Base-by-base conservation (phyloP, 2,329 filamentous ascomycete species). In the Bisporella sp. region DNA sequence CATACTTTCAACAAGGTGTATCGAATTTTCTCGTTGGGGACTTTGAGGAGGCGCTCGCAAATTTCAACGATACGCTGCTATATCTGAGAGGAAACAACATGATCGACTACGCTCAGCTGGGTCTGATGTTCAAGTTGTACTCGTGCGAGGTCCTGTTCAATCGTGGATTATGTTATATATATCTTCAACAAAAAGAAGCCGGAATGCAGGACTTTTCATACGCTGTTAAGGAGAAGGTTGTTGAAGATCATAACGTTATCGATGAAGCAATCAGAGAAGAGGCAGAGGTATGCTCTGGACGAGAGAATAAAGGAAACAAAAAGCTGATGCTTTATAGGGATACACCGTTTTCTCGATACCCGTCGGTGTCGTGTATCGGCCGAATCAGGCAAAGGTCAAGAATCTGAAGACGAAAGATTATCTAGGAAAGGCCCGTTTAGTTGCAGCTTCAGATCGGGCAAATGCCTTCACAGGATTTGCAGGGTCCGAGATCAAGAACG, bases 331-430 rank as follows among this genome's bases (percentile, higher is more conserved):
- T 5, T 35, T 32, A 8, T 43, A 95, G 87, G 93, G 92, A 44
- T 99, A 99, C 66, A 97, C 93, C 0, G 93, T 99, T 41, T 99
- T 99, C 71, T 97, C 91, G 0, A 97, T 97, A 48, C 93, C 93
- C 0, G 91, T 97, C 9, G 93, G 93, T 29, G 88, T 96, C 32
- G 81, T 99, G 12, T 99, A 97, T 70, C 79, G 93, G 52, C 93
- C 93, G 28, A 97, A 96, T 66, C 91, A 95, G 63, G 91, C 93
- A 56, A 99, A 99, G 70, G 93, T 99, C 59, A 95, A 95, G 71
- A 99, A 99, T 64, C 75, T 99, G 62, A 96, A 96, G 74, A 89
- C 90, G 28, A 97, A 97, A 68, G 91, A 47, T 66, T 99, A 99
- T 63, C 82, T 99, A 4, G 93, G 93, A 54, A 96, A 96, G 69